Conservation (phyloP, 371 early-diverging fungal genomes). For the Phascolomyces articulosus region DNA sequence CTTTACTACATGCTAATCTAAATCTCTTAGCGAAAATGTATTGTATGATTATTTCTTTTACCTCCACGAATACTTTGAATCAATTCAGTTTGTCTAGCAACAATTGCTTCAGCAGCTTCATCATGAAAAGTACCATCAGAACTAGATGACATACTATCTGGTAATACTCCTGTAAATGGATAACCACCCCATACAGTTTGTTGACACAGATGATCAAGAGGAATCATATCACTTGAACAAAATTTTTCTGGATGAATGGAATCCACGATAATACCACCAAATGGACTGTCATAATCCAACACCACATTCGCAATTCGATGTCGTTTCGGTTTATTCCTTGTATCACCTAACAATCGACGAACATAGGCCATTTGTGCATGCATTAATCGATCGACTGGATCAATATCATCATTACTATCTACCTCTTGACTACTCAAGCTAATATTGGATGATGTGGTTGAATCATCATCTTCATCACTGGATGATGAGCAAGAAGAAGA, state of each 20-base stretch:
- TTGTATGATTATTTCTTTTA: constrained; percentile 17
- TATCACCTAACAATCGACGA: constrained; percentile 22
- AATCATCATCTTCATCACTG: neutral
- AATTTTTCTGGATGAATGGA: constrained; percentile 16
- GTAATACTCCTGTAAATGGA: constrained; percentile 47
- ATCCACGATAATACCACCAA: constrained; percentile 7
- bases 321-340: constrained; percentile 7
- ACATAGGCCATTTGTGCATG: constrained; percentile 42
- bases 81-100: constrained; percentile 51
- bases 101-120: constrained; percentile 48
- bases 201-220: constrained; percentile 46
- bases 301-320: constrained; percentile 9
- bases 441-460: constrained; percentile 2
- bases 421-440: constrained; percentile 6
- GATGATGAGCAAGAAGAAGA: constrained; percentile 4
- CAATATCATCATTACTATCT: constrained; percentile 9
- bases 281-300: constrained; percentile 19
- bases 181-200: constrained; percentile 58
- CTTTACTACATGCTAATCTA: too few species aligned
- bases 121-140: constrained; percentile 1
- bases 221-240: constrained; percentile 14
- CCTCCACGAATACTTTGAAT: constrained; percentile 49
- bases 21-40: too few species aligned
- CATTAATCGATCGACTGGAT: constrained; percentile 16
- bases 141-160: neutral